A percentile compares a stretch with the other conserved stretches of the same genome.
These are phyloP conservation scores for Podospora pseudoanserina DNA, from an alignment of 495 filamentous ascomycete species.

Conservation along the genomic window DNA sequence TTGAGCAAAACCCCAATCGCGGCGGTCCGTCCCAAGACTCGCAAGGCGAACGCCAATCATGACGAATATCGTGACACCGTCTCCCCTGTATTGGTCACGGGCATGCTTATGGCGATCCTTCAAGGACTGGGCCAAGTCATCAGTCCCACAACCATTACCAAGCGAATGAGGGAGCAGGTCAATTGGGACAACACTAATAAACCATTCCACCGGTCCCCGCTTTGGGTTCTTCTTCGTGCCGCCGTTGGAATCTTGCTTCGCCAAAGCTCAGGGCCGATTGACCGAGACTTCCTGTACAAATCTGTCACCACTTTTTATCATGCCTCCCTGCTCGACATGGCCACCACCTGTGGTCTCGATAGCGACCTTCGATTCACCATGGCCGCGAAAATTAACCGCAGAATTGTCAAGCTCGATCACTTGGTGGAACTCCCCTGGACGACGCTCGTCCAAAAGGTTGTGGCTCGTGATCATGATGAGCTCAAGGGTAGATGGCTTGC, in stretches of 20 bases:
- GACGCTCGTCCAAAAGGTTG: not conserved
- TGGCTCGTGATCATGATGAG: not conserved
- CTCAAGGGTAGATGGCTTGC: conserved; percentile 18
- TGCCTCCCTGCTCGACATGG: conserved; percentile 36
- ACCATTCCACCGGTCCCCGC: conserved; percentile 56
- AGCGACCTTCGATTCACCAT: conserved; percentile 44
- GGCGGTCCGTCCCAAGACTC: conserved; percentile 36
- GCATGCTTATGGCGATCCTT: conserved; percentile 50
- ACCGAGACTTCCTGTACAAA: conserved; percentile 46
- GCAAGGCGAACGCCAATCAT: conserved; percentile 38
- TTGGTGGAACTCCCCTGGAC: conserved; percentile 6
- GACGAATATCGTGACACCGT: conserved; percentile 53
- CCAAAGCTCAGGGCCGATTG: conserved; percentile 12
- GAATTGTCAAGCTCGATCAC: conserved; percentile 44
- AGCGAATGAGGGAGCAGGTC: conserved; percentile 61
- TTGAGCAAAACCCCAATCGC: conserved; percentile 36
- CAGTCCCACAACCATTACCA: conserved; percentile 40
- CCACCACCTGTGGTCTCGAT: conserved; percentile 2
- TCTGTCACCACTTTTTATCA: conserved; percentile 53
- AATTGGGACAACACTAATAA: conserved; percentile 39
- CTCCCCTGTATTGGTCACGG: conserved; percentile 54
- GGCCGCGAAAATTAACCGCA: conserved; percentile 48
- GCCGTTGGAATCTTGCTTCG: conserved; percentile 42
- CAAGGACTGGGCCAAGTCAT: conserved; percentile 37
- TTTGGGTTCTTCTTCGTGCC: conserved; percentile 61